Evolutionary conservation across 495 filamentous ascomycete genomes (phyloP), one percentile per base, ranked within the genome.

Genomic region (Aspergillus egyptiacus): DNA sequence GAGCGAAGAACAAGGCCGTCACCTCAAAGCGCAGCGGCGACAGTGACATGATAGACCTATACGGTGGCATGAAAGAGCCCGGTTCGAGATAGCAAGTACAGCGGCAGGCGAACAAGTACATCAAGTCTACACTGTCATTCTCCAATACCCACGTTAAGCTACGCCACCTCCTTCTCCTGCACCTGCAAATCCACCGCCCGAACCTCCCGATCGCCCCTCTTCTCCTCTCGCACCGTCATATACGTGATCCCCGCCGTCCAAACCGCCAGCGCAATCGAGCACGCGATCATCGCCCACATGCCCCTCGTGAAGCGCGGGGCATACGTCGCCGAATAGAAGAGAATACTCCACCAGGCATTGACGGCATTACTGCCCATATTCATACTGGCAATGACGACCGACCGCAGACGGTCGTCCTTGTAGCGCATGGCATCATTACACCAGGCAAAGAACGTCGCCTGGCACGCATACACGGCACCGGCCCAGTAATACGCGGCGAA

Each of bases 331-430:
- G 72, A 73, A 51, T 84, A 85, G 58, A 85, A 84, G 13, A 85
- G 41, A 20, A 85, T 75, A 37, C 71, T 77, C 82, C 82, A 85
- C 75, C 75, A 82, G 1, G 75, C 73, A 49, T 78, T 75, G 2
- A 82, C 62, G 2, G 74, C 74, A 55, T 78, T 78, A 40, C 69
- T 76, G 5, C 73, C 70, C 59, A 76, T 64, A 50, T 82, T 80
- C 75, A 80, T 80, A 31, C 72, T 71, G 3, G 73, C 74, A 31
- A 78, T 69, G 2, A 78, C 72, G 23, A 78, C 61, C 3, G 68
- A 69, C 25, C 75, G 65, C 43, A 72, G 54, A 3, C 60, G 65
- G 27, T 72, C 71, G 51, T 74, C 70, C 40, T 70, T 55, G 31
- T 62, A 71, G 3, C 74, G 61, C 60, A 79, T 65, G 9, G 70